These are phyloP conservation scores for Ogataea pini DNA, from an alignment of 805 yeast species.

Conservation along the genomic window DNA sequence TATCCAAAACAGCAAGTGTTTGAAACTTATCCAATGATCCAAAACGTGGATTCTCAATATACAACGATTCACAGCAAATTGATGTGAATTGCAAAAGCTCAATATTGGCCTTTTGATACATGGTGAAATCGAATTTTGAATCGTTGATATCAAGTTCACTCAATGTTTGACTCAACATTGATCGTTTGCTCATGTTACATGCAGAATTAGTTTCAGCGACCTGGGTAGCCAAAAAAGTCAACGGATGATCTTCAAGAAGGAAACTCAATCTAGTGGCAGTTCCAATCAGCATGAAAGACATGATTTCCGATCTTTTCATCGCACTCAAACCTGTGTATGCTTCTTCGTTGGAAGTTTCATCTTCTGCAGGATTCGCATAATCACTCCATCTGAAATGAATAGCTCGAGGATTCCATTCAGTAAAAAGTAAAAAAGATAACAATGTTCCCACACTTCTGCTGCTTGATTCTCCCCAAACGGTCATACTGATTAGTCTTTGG, in stretches of 20 bases:
- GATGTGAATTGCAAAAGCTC: conserved; percentile 78
- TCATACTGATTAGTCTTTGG: conserved; percentile 75
- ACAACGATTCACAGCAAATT: conserved; percentile 80
- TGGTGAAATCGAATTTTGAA: conserved; percentile 51
- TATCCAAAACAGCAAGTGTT: conserved; percentile 67
- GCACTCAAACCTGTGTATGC: conserved; percentile 77
- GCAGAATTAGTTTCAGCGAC: conserved; percentile 81
- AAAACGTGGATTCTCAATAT: conserved; percentile 61
- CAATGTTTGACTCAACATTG: conserved; percentile 73
- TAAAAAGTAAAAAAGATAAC: conserved; percentile 76
- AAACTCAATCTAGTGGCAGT: conserved; percentile 84
- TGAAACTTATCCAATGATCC: conserved; percentile 58
- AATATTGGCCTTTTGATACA: conserved; percentile 70
- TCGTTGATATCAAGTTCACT: conserved; percentile 58
- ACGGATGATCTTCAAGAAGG: conserved; percentile 69
- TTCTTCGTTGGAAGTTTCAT: conserved; percentile 39
- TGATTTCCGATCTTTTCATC: conserved; percentile 80
- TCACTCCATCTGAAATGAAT: conserved; percentile 88
- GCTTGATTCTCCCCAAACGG: conserved; percentile 93
- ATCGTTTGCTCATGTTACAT: conserved; percentile 74
- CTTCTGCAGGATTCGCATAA: conserved; percentile 68
- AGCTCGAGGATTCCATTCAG: conserved; percentile 96
- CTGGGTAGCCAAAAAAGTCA: conserved; percentile 81
- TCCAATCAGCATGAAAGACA: conserved; percentile 94
- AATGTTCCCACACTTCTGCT: conserved; percentile 86